A percentile compares a stretch with the other conserved stretches of the same genome.
Evolutionary conservation across 78 protist genomes (phyloP).

Genomic region (Diacronema lutheri): DNA sequence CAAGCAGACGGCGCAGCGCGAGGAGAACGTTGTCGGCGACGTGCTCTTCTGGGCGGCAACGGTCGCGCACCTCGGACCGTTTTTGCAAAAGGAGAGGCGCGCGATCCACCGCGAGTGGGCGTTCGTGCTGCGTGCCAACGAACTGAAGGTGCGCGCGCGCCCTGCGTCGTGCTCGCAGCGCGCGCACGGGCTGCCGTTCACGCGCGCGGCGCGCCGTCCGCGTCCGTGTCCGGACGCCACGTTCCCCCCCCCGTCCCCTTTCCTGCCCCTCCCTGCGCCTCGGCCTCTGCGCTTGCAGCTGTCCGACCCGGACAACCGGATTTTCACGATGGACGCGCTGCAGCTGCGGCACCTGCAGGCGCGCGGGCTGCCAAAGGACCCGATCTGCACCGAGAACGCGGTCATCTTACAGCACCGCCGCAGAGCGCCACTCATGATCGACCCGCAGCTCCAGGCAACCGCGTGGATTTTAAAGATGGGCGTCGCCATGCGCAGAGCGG

Average conservation of each 20-base stretch:
- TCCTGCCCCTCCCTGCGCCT: too few relatives aligned
- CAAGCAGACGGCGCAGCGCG: not conserved
- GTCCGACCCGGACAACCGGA: too few relatives aligned
- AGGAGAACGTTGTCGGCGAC: conserved; percentile 55
- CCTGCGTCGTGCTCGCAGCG: too few relatives aligned
- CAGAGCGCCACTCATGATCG: conserved; percentile 87
- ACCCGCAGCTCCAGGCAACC: conserved; percentile 79
- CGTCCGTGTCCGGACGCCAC: too few relatives aligned
- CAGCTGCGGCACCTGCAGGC: conserved; percentile 51
- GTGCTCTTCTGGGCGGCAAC: conserved; percentile 64
- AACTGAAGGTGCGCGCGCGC: too few relatives aligned
- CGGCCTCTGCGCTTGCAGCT: too few relatives aligned
- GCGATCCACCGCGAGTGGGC: conserved; percentile 39
- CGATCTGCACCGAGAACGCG: conserved; percentile 82
- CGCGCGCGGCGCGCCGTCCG: too few relatives aligned
- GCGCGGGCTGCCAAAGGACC: conserved; percentile 85
- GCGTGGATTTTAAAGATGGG: too few relatives aligned
- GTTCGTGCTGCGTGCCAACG: not conserved
- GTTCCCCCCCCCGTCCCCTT: too few relatives aligned
- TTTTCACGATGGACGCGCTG: not conserved
- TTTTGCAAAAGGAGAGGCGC: conserved; percentile 49
- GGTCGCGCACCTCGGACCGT: conserved; percentile 69
- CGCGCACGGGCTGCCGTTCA: too few relatives aligned
- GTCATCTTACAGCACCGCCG: conserved; percentile 29
- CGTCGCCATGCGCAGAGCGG: too few relatives aligned